Evolutionary conservation across 352 stramenopile genomes (phyloP).

Genomic region (Phytophthora niederhauseri): DNA sequence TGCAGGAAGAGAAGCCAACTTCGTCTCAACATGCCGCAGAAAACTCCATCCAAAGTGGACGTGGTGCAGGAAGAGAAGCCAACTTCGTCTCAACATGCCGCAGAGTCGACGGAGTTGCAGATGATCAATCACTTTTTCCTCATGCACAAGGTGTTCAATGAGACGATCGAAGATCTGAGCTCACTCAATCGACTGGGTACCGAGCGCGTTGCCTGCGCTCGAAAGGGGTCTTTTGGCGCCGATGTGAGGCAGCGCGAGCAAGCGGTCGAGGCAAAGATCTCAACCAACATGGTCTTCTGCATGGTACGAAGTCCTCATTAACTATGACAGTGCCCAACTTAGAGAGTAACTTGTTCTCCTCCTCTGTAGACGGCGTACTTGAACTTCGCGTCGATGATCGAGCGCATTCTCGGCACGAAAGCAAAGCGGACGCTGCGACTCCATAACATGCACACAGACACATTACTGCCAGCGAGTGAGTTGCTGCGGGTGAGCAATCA

Average conservation of each 20-base stretch:
- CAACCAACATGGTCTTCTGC: conserved; percentile 46
- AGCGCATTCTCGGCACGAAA: conserved; percentile 15
- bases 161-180: conserved; percentile 54
- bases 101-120: conserved; percentile 36
- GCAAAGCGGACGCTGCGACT: background rate
- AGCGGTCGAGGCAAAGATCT: conserved; percentile 39
- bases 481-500: background rate
- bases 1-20: background rate
- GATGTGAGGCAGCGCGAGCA: conserved; percentile 20
- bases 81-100: background rate
- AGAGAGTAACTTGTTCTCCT: too few species aligned
- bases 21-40: background rate
- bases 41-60: background rate
- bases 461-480: conserved; percentile 14
- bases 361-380: conserved; percentile 18
- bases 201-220: conserved; percentile 27
- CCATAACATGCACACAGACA: conserved; percentile 12
- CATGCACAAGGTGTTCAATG: conserved; percentile 48
- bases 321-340: background rate
- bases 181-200: conserved; percentile 43
- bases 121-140: conserved; percentile 55
- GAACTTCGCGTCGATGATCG: conserved; percentile 27
- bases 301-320: conserved; percentile 28
- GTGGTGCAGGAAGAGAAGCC: background rate
- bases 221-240: background rate